Base-by-base conservation (phyloP, 2,329 filamentous ascomycete genomes). In the Cordyceps cateniannulata region DNA sequence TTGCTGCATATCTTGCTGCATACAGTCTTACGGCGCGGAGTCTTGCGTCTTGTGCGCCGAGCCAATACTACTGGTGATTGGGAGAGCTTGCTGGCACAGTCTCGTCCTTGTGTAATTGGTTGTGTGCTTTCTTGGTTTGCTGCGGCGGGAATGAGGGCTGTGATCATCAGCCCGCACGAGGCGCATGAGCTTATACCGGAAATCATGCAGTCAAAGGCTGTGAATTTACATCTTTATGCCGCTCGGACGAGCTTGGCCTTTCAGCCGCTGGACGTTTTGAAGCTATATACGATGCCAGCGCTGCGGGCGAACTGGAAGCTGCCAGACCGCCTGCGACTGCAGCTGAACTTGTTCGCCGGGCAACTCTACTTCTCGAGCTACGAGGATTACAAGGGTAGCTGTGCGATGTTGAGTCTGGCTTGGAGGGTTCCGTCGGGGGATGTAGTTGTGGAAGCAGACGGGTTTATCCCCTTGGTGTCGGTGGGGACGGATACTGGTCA, bases 261-360 rank as follows among this genome's bases (percentile, higher is more conserved):
- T 10, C 5, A n/a, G 38, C 48, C 56, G 24, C 56, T 59, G 12
- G 56, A 59, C 25, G 2, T 12, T 3, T 38, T 59, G 24, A 35
- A 48, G 1, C 56, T 59, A n/a, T 52, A 59, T 14, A 52, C 35
- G 2, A 16, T 59, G 5, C 48, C 56, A 6, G 35, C 48, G 2
- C 10, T 59, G 10, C 24, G 22, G 9, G 3, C n/a, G 3, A 25
- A 35, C 3, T 59, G 47, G 56, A 12, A 24, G 25, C 20, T 59
- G 38, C 25, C 56, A 3, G 7, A 4, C 7, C 10, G 45, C 5
- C 24, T 59, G 56, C 47, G 56, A 9, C 32, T 51, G 38, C 56
- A 59, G 48, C 76, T 91, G 0, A 87, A 88, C 45, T 71, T 91
- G 0, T 90, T 91, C 60, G 76, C 88, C 0, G 88, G 88, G 0